Evolutionary conservation across 2,329 filamentous ascomycete species (phyloP).

Genomic region (Pyrenochaeta sp.): DNA sequence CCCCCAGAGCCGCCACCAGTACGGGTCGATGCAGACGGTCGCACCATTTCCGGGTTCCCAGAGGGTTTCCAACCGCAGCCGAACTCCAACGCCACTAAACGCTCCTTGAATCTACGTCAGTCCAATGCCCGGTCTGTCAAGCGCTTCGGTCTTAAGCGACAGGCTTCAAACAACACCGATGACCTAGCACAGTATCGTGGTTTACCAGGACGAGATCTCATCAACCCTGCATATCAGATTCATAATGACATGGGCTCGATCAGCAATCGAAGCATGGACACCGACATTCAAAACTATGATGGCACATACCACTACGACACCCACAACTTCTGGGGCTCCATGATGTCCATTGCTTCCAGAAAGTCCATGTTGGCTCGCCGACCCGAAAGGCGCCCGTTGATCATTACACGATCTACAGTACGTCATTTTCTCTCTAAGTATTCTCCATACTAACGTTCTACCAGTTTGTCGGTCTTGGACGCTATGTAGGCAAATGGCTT

Average conservation of each 20-base stretch:
- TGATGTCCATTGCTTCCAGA: slow-evolving; percentile 75
- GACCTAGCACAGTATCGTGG: slow-evolving; percentile 54
- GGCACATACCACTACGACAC: slow-evolving; percentile 75
- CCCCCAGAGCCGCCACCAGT: slow-evolving; percentile 72
- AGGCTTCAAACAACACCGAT: slow-evolving; percentile 47
- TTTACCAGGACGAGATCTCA: slow-evolving; percentile 69
- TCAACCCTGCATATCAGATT: slow-evolving; percentile 72
- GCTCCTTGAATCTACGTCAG: slow-evolving; percentile 14
- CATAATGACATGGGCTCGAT: slow-evolving; percentile 60
- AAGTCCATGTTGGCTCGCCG: slow-evolving; percentile 72
- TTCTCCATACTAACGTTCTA: slow-evolving; percentile 4
- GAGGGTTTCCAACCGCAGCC: slow-evolving; percentile 68
- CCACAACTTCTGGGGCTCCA: slow-evolving; percentile 77
- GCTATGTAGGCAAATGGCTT: slow-evolving; percentile 66
- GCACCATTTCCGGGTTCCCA: slow-evolving; percentile 74
- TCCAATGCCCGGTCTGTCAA: slow-evolving; percentile 10
- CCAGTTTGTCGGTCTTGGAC: slow-evolving; percentile 73
- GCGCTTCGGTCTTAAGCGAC: slow-evolving; percentile 10
- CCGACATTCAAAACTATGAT: slow-evolving; percentile 72
- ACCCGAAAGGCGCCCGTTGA: slow-evolving; percentile 69
- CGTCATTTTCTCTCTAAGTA: background rate
- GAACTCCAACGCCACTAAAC: slow-evolving; percentile 22
- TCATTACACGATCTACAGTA: slow-evolving; percentile 76
- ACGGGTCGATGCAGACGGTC: slow-evolving; percentile 63
- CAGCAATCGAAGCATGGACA: slow-evolving; percentile 64